Evolutionary conservation across 306 rosid species (phyloP).

Genomic region (Malus domestica): ASM211411v1 NC_041804.1:1224501-1225000

Average conservation of each 20-base stretch:
- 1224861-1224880: conserved; percentile 67
- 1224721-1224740: not conserved
- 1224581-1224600: conserved; percentile 92
- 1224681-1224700: too few relatives aligned
- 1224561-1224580: conserved; percentile 75
- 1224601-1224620: conserved; percentile 72
- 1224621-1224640: too few relatives aligned
- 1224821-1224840: conserved; percentile 70
- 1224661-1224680: too few relatives aligned
- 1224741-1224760: too few relatives aligned
- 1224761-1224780: conserved; percentile 63
- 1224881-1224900: conserved; percentile 46
- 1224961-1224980: conserved; percentile 70
- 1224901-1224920: conserved; percentile 63
- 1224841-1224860: conserved; percentile 71
- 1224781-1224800: conserved; percentile 92
- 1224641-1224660: too few relatives aligned
- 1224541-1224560: conserved; percentile 64
- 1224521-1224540: conserved; percentile 35
- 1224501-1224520: conserved; percentile 47
- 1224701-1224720: too few relatives aligned
- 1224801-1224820: conserved; percentile 82
- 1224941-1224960: conserved; percentile 74
- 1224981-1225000: conserved; percentile 70
- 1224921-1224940: conserved; percentile 57